Evolutionary conservation across 2,329 filamentous ascomycete species (phyloP).

Genomic region (Ilyonectria sp.): DNA sequence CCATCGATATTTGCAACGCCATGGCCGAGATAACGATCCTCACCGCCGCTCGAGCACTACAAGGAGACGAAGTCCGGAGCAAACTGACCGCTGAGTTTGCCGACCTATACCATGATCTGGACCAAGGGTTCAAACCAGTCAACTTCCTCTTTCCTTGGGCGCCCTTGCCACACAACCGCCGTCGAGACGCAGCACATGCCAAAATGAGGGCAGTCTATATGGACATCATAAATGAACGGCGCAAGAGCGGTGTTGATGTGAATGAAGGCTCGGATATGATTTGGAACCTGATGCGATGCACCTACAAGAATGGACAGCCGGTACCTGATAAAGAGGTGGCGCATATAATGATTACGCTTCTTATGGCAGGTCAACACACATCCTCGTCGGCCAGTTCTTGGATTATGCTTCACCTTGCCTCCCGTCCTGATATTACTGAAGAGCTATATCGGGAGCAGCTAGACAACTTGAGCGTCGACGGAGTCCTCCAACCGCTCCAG

Average conservation of each 20-base stretch:
- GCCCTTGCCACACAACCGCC: slow-evolving; percentile 82
- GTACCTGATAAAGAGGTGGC: slow-evolving; percentile 84
- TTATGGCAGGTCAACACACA: slow-evolving; percentile 89
- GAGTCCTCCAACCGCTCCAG: slow-evolving; percentile 68
- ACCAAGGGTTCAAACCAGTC: slow-evolving; percentile 81
- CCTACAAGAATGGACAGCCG: slow-evolving; percentile 80
- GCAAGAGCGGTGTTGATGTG: slow-evolving; percentile 60
- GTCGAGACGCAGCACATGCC: slow-evolving; percentile 78
- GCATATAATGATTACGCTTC: slow-evolving; percentile 88
- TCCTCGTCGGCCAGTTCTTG: slow-evolving; percentile 84
- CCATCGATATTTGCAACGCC: slow-evolving; percentile 73
- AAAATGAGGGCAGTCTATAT: slow-evolving; percentile 81
- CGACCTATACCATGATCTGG: slow-evolving; percentile 83
- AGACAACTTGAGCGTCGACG: slow-evolving; percentile 62
- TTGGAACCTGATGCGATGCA: slow-evolving; percentile 82
- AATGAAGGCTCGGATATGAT: slow-evolving; percentile 77
- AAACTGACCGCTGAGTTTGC: slow-evolving; percentile 82
- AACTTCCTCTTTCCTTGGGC: slow-evolving; percentile 89
- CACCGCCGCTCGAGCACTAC: slow-evolving; percentile 82
- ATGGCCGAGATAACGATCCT: slow-evolving; percentile 87
- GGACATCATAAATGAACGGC: slow-evolving; percentile 77
- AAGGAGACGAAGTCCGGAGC: slow-evolving; percentile 82
- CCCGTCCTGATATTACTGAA: slow-evolving; percentile 78
- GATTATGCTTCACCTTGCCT: slow-evolving; percentile 82
- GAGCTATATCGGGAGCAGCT: slow-evolving; percentile 80